Evolutionary conservation across 1,139 yeast genomes (phyloP).

Genomic region (Arxiozyma heterogenica): DNA sequence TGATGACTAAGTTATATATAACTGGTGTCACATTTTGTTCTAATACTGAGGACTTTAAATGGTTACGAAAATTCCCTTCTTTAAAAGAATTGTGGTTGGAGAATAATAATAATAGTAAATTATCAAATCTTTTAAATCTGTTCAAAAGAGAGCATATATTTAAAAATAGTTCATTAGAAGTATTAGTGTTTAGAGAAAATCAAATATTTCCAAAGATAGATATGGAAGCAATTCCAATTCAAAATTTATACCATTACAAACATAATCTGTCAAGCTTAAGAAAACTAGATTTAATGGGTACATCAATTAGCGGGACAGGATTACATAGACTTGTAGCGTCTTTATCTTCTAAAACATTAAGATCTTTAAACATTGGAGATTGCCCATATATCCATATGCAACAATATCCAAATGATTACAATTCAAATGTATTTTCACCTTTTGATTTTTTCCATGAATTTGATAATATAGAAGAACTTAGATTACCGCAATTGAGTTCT

Average conservation of each 20-base stretch:
- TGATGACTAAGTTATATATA: slow-evolving; percentile 14
- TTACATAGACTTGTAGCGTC: slow-evolving; percentile 13
- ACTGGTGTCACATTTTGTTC: slow-evolving; percentile 20
- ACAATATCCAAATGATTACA: slow-evolving; percentile 7
- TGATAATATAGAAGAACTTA: slow-evolving; percentile 18
- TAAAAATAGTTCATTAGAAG: slow-evolving; percentile 9
- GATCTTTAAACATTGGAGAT: slow-evolving; percentile 23
- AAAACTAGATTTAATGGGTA: slow-evolving; percentile 26
- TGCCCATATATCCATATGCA: slow-evolving; percentile 22
- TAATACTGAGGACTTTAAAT: slow-evolving; percentile 12
- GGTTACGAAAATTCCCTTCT: slow-evolving; percentile 20
- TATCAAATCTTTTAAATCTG: slow-evolving; percentile 14
- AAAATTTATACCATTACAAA: slow-evolving; percentile 6
- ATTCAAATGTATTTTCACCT: slow-evolving; percentile 10
- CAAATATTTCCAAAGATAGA: slow-evolving; percentile 10
- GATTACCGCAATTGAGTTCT: slow-evolving; percentile 21
- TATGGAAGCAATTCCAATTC: slow-evolving; percentile 8
- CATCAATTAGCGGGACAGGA: slow-evolving; percentile 23
- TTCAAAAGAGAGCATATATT: slow-evolving; percentile 14
- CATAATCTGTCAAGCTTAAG: slow-evolving; percentile 15
- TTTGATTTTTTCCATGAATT: slow-evolving; percentile 10
- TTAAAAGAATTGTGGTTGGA: slow-evolving; percentile 27
- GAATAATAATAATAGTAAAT: slow-evolving; percentile 18
- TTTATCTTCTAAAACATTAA: slow-evolving; percentile 8
- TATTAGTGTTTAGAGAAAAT: slow-evolving; percentile 25